Conservation (phyloP, 2,329 filamentous ascomycete genomes). For the Pyricularia pennisetigena region DNA sequence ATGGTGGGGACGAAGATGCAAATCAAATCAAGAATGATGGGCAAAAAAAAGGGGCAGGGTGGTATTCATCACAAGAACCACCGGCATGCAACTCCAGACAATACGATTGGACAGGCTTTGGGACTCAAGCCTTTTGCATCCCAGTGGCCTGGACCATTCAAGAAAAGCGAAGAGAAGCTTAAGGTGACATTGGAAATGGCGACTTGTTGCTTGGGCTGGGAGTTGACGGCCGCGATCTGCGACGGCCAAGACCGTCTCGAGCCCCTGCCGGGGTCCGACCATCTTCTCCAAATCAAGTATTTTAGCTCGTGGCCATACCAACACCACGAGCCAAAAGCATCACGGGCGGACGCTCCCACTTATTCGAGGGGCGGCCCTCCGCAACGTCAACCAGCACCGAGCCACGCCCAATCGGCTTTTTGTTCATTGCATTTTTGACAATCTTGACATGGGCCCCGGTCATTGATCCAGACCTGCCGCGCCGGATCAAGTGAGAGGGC, state of each 20-base stretch:
- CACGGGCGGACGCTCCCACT: neutral
- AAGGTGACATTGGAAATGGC: neutral
- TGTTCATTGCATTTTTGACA: neutral
- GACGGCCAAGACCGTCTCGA: constrained; percentile 1
- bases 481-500: neutral
- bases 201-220: neutral
- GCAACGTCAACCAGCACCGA: neutral
- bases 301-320: neutral
- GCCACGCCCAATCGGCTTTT: neutral
- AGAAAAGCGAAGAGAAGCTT: neutral
- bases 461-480: neutral
- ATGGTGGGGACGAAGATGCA: neutral
- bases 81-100: neutral
- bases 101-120: neutral
- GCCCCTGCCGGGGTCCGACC: neutral
- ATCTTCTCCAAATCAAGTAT: neutral
- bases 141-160: neutral
- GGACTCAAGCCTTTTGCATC: neutral
- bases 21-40: neutral
- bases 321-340: neutral
- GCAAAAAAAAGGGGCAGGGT: neutral
- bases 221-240: neutral
- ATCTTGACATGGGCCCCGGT: neutral
- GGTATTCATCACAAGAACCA: neutral
- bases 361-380: neutral